Conservation (phyloP, 768 basidiomycete species). For the Pisolithus microcarpus region DNA sequence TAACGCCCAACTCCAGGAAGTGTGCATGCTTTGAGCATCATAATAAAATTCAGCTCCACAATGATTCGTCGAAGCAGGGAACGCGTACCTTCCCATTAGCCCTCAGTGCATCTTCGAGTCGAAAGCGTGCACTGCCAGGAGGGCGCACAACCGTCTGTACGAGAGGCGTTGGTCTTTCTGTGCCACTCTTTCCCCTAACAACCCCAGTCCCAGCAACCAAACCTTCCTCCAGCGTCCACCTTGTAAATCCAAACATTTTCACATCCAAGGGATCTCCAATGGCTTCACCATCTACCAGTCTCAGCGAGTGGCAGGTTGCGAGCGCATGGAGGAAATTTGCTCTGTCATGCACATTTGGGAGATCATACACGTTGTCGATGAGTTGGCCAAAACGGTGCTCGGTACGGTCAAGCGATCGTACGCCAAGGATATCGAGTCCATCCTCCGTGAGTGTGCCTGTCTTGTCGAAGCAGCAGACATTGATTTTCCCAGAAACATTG, state of each 20-base stretch:
- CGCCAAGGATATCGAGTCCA: conserved; percentile 92
- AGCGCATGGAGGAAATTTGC: conserved; percentile 87
- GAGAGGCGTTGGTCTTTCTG: conserved; percentile 72
- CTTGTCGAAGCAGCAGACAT: conserved; percentile 98
- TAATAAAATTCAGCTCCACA: conserved; percentile 3
- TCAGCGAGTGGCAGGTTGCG: conserved; percentile 93
- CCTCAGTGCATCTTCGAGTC: conserved; percentile 88
- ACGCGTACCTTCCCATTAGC: conserved; percentile 63
- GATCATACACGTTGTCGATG: conserved; percentile 75
- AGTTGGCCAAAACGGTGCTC: conserved; percentile 84
- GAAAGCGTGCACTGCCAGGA: conserved; percentile 86
- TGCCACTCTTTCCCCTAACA: conserved; percentile 56
- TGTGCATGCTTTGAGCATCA: conserved; percentile 67
- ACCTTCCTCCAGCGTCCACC: conserved; percentile 95
- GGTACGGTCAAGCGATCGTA: conserved; percentile 75
- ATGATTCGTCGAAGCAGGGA: neutral
- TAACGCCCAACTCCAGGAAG: conserved; percentile 94
- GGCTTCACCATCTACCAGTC: conserved; percentile 78
- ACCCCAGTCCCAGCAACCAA: conserved; percentile 59
- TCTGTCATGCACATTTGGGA: conserved; percentile 65
- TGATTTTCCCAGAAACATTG: conserved; percentile 93
- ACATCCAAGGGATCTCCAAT: conserved; percentile 95
- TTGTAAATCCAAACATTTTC: conserved; percentile 97
- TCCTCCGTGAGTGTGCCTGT: conserved; percentile 98
- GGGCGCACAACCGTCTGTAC: conserved; percentile 97